Base-by-base conservation (phyloP, 2,329 filamentous ascomycete genomes). In the Diaporthe longicolla region DNA sequence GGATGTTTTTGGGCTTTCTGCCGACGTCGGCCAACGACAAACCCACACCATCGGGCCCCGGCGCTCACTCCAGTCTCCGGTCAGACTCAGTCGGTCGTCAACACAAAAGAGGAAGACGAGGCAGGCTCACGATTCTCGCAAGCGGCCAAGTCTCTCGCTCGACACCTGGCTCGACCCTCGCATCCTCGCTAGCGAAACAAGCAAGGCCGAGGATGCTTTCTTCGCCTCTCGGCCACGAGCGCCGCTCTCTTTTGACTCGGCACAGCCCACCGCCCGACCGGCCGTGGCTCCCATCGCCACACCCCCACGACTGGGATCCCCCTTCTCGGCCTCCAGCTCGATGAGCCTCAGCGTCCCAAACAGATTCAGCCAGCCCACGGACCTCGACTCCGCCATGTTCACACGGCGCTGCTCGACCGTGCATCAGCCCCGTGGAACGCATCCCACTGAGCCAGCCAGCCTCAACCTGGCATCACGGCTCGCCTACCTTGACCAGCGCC, bases 311-410 rank as follows among this genome's bases (percentile, higher is more conserved):
- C 84, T 92, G 5, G 89, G 90, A 40, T 92, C 90, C 7, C 90
- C 90, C 0, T 92, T 92, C 76, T 83, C 85, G 10, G 84, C 84
- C 45, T 80, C 84, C 13, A 84, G 81, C 72, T 84, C 87, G 17
- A 52, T 66, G 45, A 90, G 88, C 80, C 86, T 90, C 78, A 92
- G 90, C 59, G 90, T 92, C 76, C 90, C 91, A n/a, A 89, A 88
- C 73, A 86, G 90, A 54, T 80, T 88, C 40, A 87, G 85, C 43
- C 86, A 87, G 76, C 84, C 85, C 3, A 81, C 83, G 17, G 84
- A 82, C 54, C 82, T 89, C 45, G 85, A 87, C 63, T 77, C 86
- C 66, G 83, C 84, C 26, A 80, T 84, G 70, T 81, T 87, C 73
- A 84, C 86, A 6, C 85, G 87, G 37, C 88, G 88, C 2, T 91